Evolutionary conservation across 1,284 basidiomycete genomes (phyloP).

Genomic region (Mycena citricolor): DNA sequence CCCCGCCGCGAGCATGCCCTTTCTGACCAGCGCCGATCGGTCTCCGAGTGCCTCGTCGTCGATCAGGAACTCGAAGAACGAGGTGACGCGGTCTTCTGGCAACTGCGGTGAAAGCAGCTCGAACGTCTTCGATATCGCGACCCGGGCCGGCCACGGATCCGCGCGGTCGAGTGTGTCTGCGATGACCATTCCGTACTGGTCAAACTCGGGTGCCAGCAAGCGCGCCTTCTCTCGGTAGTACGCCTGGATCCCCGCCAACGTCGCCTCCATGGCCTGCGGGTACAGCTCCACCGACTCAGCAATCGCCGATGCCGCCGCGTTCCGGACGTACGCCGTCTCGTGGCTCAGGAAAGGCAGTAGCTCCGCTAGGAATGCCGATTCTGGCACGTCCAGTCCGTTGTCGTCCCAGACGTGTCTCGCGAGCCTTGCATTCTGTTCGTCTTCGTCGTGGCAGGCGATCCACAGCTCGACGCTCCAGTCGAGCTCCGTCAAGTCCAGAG

Average conservation of each 20-base stretch:
- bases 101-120: conserved; percentile 72
- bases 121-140: conserved; percentile 77
- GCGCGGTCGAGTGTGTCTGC: conserved; percentile 83
- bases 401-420: conserved; percentile 93
- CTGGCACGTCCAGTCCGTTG: conserved; percentile 89
- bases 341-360: conserved; percentile 79
- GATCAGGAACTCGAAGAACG: conserved; percentile 89
- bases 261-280: conserved; percentile 60
- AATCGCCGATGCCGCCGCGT: conserved; percentile 72
- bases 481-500: conserved; percentile 92
- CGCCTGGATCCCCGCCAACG: conserved; percentile 56
- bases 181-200: conserved; percentile 95
- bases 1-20: conserved; percentile 86
- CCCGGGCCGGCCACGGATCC: conserved; percentile 90
- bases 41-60: conserved; percentile 88
- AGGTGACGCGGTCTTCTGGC: conserved; percentile 63
- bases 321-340: conserved; percentile 79
- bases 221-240: conserved; percentile 90
- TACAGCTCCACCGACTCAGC: conserved; percentile 77
- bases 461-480: conserved; percentile 92
- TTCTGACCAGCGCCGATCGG: conserved; percentile 77
- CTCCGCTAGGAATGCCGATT: conserved; percentile 62
- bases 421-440: conserved; percentile 87
- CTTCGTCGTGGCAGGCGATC: conserved; percentile 89
- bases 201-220: conserved; percentile 86